A percentile compares a stretch with the other conserved stretches of the same genome.
Conservation (phyloP, 305 asterid species). For the Solanum chacoense region DNA sequence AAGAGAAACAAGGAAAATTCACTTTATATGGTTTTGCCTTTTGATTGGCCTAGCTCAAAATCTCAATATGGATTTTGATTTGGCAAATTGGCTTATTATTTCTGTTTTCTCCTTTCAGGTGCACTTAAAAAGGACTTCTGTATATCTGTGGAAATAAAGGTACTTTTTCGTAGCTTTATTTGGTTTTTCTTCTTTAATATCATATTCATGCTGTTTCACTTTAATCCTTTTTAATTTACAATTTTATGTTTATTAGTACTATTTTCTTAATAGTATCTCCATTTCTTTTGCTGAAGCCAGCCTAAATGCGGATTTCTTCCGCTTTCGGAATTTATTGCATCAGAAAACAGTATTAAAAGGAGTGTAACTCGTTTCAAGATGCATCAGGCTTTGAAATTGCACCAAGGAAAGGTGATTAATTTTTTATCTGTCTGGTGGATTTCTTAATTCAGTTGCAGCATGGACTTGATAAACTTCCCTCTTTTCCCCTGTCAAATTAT, state of each 20-base stretch:
- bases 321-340: conserved; percentile 53
- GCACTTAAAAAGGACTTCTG: conserved; percentile 33
- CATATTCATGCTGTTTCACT: background rate
- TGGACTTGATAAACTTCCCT: background rate
- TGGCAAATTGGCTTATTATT: background rate
- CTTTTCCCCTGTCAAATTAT: background rate
- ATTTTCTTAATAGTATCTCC: background rate
- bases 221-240: background rate
- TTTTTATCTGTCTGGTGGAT: background rate
- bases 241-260: conserved; percentile 3
- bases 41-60: background rate
- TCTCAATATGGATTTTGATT: background rate
- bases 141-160: conserved; percentile 86
- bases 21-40: background rate
- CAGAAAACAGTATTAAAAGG: conserved; percentile 57
- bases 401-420: conserved; percentile 50
- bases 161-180: conserved; percentile 11
- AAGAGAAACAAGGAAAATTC: background rate
- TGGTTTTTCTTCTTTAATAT: background rate
- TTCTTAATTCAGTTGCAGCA: background rate
- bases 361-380: conserved; percentile 61
- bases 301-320: conserved; percentile 95
- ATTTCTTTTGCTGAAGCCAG: conserved; percentile 33
- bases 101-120: conserved; percentile 21
- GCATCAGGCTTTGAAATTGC: conserved; percentile 74